These are phyloP conservation scores for Podospora appendiculata DNA, from an alignment of 495 filamentous ascomycete genomes.

Conservation along the genomic window DNA sequence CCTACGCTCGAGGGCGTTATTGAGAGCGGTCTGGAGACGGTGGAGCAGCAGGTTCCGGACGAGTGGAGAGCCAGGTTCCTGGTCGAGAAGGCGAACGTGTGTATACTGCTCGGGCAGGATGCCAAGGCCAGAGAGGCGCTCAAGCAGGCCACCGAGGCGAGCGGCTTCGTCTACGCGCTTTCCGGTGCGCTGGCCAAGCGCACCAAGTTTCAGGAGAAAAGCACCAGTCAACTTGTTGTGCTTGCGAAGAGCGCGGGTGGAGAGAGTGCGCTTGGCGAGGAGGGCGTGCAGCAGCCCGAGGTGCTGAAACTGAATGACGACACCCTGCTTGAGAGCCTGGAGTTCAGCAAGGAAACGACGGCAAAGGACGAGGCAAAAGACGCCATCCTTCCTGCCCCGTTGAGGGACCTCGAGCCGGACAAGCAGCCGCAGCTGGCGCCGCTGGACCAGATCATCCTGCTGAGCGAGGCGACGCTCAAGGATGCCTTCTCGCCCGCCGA, in stretches of 20 bases:
- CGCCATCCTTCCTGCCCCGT: slow-evolving; percentile 40
- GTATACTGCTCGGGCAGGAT: slow-evolving; percentile 82
- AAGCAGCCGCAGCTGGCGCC: slow-evolving; percentile 77
- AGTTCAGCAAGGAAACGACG: slow-evolving; percentile 55
- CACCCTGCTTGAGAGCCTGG: slow-evolving; percentile 80
- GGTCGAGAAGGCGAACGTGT: slow-evolving; percentile 73
- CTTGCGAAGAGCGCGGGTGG: slow-evolving; percentile 63
- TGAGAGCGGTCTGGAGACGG: slow-evolving; percentile 33
- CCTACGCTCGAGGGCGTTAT: slow-evolving; percentile 41
- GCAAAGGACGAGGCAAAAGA: slow-evolving; percentile 22
- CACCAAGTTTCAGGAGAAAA: slow-evolving; percentile 85
- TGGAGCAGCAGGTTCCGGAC: slow-evolving; percentile 34
- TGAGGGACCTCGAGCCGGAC: slow-evolving; percentile 61
- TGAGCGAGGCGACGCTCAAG: slow-evolving; percentile 79
- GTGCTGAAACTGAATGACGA: slow-evolving; percentile 81
- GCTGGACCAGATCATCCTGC: slow-evolving; percentile 74
- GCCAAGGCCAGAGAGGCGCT: slow-evolving; percentile 65
- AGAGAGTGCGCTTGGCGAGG: neutral
- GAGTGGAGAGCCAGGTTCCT: slow-evolving; percentile 51
- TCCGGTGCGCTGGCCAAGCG: slow-evolving; percentile 84
- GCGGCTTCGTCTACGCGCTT: slow-evolving; percentile 72
- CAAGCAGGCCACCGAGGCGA: slow-evolving; percentile 50
- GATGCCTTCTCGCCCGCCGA: slow-evolving; percentile 76
- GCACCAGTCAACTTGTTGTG: slow-evolving; percentile 86
- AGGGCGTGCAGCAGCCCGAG: slow-evolving; percentile 40